Evolutionary conservation across 805 yeast species (phyloP).

Genomic region (Kodamaea neixiangensis): DNA sequence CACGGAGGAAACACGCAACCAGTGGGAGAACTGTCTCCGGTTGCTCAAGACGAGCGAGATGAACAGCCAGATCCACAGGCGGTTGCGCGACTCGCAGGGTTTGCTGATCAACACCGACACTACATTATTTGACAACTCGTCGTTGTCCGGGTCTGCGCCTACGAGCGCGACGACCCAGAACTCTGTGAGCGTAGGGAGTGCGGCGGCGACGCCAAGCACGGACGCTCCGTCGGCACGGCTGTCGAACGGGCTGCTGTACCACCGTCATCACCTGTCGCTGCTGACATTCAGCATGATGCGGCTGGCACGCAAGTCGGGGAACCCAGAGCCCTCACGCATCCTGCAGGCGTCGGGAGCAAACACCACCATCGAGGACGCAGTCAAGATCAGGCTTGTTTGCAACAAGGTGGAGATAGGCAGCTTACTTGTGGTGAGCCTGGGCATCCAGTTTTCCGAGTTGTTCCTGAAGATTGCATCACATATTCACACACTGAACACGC

Average conservation of each 20-base stretch:
- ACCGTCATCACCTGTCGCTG: conserved; percentile 44
- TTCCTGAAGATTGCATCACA: conserved; percentile 60
- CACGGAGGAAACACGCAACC: conserved; percentile 78
- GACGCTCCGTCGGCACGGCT: conserved; percentile 20
- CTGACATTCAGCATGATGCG: conserved; percentile 48
- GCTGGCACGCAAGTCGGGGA: conserved; percentile 25
- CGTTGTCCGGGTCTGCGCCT: conserved; percentile 2
- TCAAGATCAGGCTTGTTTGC: conserved; percentile 33
- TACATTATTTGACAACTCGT: conserved; percentile 21
- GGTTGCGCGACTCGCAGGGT: conserved; percentile 35
- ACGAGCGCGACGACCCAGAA: conserved; percentile 1
- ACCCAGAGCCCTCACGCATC: conserved; percentile 12
- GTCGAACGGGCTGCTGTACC: conserved; percentile 31
- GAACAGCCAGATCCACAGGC: conserved; percentile 39
- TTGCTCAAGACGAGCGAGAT: conserved; percentile 45
- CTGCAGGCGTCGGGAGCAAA: conserved; percentile 11
- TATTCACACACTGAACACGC: conserved; percentile 43
- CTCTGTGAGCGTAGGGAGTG: conserved; percentile 3
- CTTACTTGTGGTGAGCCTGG: conserved; percentile 27
- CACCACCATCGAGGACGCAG: conserved; percentile 10
- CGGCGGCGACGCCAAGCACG: conserved; percentile 3
- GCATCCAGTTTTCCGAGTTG: conserved; percentile 49
- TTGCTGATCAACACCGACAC: conserved; percentile 27
- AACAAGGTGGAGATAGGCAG: conserved; percentile 32
- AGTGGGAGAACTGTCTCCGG: conserved; percentile 76